Evolutionary conservation across 176 grass and related monocot genomes (phyloP).

Genomic region (Rhynchospora tenuis): DNA sequence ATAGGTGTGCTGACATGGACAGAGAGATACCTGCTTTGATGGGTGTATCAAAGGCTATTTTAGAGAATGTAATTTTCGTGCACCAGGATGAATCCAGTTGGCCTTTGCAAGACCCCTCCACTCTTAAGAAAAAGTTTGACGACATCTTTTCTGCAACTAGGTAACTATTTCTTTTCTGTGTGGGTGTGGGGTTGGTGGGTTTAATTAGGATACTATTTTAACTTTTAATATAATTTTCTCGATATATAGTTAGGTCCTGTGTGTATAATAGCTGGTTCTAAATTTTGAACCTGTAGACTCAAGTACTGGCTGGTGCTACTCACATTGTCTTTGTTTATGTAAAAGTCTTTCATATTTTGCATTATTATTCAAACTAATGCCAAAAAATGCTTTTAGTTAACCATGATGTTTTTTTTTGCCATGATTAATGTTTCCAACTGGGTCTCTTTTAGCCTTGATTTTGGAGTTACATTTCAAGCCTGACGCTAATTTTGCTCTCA

Average conservation of each 20-base stretch:
- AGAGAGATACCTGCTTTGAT: constrained; percentile 92
- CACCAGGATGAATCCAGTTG: constrained; percentile 98
- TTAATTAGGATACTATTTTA: neutral
- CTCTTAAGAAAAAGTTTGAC: constrained; percentile 97
- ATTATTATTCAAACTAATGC: neutral
- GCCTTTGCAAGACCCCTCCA: constrained; percentile 91
- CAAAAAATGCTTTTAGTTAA: neutral
- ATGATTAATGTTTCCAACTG: neutral
- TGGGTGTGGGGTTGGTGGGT: neutral
- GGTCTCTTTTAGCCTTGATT: neutral
- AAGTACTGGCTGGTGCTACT: neutral
- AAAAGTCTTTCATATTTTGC: neutral
- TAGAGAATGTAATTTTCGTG: constrained; percentile 98
- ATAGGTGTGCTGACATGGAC: constrained; percentile 98
- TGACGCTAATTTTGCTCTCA: neutral
- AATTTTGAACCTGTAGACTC: neutral
- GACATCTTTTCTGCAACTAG: constrained; percentile 98
- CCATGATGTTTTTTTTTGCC: neutral
- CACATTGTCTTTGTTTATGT: neutral
- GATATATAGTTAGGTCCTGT: neutral
- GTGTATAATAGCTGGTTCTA: neutral
- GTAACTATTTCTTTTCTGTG: constrained; percentile 31
- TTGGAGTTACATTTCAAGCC: neutral
- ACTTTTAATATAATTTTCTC: neutral
- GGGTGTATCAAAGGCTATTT: constrained; percentile 94